Evolutionary conservation across 192 early-diverging fungal genomes (phyloP).

Genomic region (Geranomyces michiganensis): DNA sequence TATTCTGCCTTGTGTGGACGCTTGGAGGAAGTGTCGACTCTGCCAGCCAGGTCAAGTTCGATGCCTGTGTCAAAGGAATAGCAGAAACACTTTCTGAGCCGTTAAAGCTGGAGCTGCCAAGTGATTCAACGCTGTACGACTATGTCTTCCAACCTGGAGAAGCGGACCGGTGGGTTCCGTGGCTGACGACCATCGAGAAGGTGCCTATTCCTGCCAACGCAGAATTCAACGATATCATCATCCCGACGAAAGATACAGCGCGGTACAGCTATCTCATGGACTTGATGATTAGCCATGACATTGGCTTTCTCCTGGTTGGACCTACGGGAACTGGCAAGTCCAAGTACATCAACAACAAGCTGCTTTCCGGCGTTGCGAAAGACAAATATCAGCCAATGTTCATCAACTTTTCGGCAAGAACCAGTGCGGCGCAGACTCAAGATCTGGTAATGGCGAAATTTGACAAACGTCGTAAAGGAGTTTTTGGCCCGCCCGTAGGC

Average conservation of each 20-base stretch:
- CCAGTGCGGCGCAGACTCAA: constrained; percentile 59
- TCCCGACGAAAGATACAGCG: constrained; percentile 66
- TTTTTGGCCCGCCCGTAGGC: constrained; percentile 61
- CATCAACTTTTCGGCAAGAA: constrained; percentile 64
- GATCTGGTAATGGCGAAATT: constrained; percentile 67
- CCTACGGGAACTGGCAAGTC: constrained; percentile 69
- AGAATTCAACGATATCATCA: constrained; percentile 64
- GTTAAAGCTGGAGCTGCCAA: constrained; percentile 41
- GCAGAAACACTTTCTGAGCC: constrained; percentile 18
- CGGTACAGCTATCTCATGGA: constrained; percentile 64
- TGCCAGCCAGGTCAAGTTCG: constrained; percentile 55
- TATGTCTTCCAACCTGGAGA: constrained; percentile 49
- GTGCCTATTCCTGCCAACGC: constrained; percentile 49
- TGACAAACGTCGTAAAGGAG: constrained; percentile 64
- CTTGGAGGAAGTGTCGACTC: constrained; percentile 61
- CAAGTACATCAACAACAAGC: constrained; percentile 60
- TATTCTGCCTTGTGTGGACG: constrained; percentile 59
- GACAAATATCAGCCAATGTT: constrained; percentile 61
- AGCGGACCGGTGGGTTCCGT: constrained; percentile 50
- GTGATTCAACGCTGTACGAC: constrained; percentile 55
- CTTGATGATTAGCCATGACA: constrained; percentile 55
- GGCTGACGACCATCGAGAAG: constrained; percentile 56
- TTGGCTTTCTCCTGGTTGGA: constrained; percentile 56
- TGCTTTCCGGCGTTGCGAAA: constrained; percentile 54
- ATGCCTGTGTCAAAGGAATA: constrained; percentile 34